Evolutionary conservation across 2,329 filamentous ascomycete genomes (phyloP), one percentile per base, ranked within the genome.

Genomic region (Fusarium sp.): DNA sequence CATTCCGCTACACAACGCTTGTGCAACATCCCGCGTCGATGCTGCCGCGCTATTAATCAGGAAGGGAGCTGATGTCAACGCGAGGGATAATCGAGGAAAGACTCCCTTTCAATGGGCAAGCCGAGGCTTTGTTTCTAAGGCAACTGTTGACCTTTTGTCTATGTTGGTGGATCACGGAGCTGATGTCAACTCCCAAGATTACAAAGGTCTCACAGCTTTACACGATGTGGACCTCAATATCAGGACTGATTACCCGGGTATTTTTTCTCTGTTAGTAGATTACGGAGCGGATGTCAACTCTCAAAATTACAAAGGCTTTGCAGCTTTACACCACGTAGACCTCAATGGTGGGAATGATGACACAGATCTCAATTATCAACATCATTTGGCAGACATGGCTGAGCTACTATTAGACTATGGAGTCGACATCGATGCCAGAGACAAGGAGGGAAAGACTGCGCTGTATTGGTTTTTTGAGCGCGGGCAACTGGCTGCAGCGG

Each of bases 11-110:
- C 39, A 16, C 13, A 2, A 0, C 16, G 39, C 39, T 24, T 42
- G 39, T 24, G 15, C 9, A 2, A 1, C 3, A 7, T 8, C 1
- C 24, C 1, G 8, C 13, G n/a, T 10, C n/a, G 5, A 24, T 1
- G 39, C 6, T 14, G 39, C 14, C 16, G 14, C 9, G 9, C n/a
- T 42, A 24, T 12, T 44, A 7, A 5, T 44, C 41, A 6, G 7
- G 15, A 26, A 26, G 4, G 41, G 26, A 15, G 42, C 13, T 1
- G 42, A 45, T 28, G 24, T 38, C 20, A 38, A 38, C 22, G 36
- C 36, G 4, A 5, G 7, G 12, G 39, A 42, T 7, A 7, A 24
- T 5, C 15, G 11, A 26, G 41, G 41, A 26, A 26, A 1, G 7
- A 7, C 41, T 1, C n/a, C n/a, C 4, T 42, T 42, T 18, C n/a